A percentile compares a stretch with the other conserved stretches of the same genome.
phyloP scores from a whole-genome alignment of 108 stramenopile genomes.

The Licmophora abbreviata region DNA sequence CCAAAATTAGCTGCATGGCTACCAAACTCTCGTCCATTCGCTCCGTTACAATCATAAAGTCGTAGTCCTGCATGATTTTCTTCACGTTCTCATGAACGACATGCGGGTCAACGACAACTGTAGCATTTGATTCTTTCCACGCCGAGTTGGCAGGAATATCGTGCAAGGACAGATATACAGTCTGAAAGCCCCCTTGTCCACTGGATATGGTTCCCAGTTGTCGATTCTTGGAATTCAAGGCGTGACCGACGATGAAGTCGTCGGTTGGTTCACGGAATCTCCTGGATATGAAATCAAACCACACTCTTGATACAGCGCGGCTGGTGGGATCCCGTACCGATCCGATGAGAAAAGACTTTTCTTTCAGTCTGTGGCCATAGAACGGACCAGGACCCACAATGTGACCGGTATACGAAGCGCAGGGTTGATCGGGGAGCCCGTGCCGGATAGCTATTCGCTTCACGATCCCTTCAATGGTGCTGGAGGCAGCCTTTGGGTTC shows the following conservation, averaged over 20 bases:
- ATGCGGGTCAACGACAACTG: background rate
- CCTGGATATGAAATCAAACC: background rate
- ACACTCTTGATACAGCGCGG: background rate
- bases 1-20: conserved; percentile 18
- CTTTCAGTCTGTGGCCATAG: background rate
- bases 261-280: conserved; percentile 7
- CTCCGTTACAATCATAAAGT: conserved; percentile 11
- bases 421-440: background rate
- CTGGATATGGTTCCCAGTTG: background rate
- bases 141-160: conserved; percentile 1
- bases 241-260: background rate
- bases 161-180: background rate
- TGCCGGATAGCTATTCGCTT: conserved; percentile 10
- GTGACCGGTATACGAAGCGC: background rate
- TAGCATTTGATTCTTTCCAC: background rate
- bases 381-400: background rate
- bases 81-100: conserved; percentile 14
- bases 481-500: conserved; percentile 13
- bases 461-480: conserved; percentile 16
- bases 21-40: conserved; percentile 28
- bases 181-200: conserved; percentile 2
- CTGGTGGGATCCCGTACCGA: conserved; percentile 3
- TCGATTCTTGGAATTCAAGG: background rate
- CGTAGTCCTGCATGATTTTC: conserved; percentile 5
- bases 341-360: conserved; percentile 1